Evolutionary conservation across 192 early-diverging fungal species (phyloP), one percentile per base, ranked within the genome.

Genomic region (Coemansia sp.): DNA sequence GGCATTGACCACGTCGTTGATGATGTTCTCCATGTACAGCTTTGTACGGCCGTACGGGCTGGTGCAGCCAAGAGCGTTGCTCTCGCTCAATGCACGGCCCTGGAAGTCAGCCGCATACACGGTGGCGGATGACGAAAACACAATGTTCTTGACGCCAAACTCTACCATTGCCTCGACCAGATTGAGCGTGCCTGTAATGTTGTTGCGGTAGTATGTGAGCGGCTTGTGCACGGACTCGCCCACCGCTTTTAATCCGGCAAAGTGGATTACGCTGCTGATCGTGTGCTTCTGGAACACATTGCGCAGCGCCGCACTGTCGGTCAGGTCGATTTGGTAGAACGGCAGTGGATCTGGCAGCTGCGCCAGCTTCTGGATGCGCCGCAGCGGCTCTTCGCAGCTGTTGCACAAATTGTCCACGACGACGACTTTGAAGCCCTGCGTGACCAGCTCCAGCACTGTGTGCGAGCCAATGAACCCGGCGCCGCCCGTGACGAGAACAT

Each of bases 11-110:
- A 91, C 85, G 58, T 95, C 93, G 35, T 79, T 77, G 60, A 98
- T 83, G 27, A 93, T 87, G 71, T 85, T 86, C 70, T 98, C 96
- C 57, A 92, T 88, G 71, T 87, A 93, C n/a, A 96, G 82, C 62
- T 98, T 98, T n/a, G 96, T 96, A 55, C 93, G 87, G 27, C 96
- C 96, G 65, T 98, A 98, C 17, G 94, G 92, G 76, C 94, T 96
- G 64, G 83, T 88, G 27, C 93, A 88, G 4, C 94, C 92, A 7
- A 84, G 74, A 21, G 87, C 84, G 21, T 69, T 70, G 53, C 89
- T 89, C 12, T 87, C 86, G 51, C 73, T 62, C 55, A 81, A 63
- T n/a, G 78, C 51, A 22, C 39, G 29, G 65, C 73, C 73, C 45
- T 92, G 89, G 49, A 65, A 70, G 62, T 72, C 69, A 32, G 76